Evolutionary conservation across 257 asterid genomes (phyloP), one percentile per base, ranked within the genome.

Genomic region (Solanum rostratum): DNA sequence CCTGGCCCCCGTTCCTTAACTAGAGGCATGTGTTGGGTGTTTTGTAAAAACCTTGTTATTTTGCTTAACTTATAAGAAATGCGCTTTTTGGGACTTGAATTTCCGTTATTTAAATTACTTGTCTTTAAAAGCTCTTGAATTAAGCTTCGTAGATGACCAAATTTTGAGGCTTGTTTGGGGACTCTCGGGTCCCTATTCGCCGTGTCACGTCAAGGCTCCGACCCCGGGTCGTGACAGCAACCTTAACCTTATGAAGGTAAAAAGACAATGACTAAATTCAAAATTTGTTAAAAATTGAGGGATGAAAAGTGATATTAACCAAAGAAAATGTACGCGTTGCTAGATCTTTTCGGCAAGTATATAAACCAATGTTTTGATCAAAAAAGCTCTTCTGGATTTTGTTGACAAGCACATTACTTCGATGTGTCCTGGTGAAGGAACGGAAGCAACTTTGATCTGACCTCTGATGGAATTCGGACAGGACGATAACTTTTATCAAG

Each of bases 401-500:
- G 81, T 46, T n/a, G 41, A 22, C 20, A 74, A 45, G 12, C 22
- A 46, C 41, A 85, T 88, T 84, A 87, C 39, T 66, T 89, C 62
- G 88, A 79, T 29, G 91, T 92, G 83, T 88, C 92, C 41, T 84
- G 81, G 33, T 90, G 90, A 79, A 92, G 87, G 86, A 92, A 95
- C 81, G 89, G 92, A 85, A 88, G 89, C 27, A 93, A 30, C 87
- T 93, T 96, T 33, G 97, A 91, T 86, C 88, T 91, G 83, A 91
- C 80, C 6, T 91, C 93, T 7, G 93, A 45, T 50, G 98, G 99
- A 62, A 97, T 91, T 13, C 98, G 97, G 27, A 93, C 87, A 16
- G 99, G 98, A 16, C 94, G 94, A 65, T 93, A 97, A 88, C 89
- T 94, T 88, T 91, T 95, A 87, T 93, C 91, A 80, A 95, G 98